Evolutionary conservation across 2,329 filamentous ascomycete genomes (phyloP), one percentile per base, ranked within the genome.

Genomic region (Cordyceps farinosa): DNA sequence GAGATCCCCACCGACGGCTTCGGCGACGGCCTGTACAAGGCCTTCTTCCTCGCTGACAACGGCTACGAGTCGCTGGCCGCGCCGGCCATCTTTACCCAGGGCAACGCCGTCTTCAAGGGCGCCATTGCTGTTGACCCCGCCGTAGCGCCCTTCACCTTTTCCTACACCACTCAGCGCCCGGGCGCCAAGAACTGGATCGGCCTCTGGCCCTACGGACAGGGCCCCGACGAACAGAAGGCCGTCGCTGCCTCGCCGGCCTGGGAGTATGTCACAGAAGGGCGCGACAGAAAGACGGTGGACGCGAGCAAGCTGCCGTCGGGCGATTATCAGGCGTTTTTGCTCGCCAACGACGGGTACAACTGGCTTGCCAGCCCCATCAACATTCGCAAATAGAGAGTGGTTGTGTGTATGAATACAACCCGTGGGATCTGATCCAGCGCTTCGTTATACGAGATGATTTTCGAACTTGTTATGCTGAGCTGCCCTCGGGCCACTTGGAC

Each of bases 101-200:
- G 61, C 47, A 57, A 63, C 36, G 61, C 61, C 45, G 53, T 52
- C 22, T 63, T 57, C 54, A 30, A 11, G 6, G 61, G 61, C 36
- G 61, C 10, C 13, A n/a, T 63, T 1, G 61, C 40, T n/a, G 40
- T 45, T 2, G 53, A 63, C 29, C 29, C 29, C 32, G 30, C 27
- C 9, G n/a, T 15, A 1, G 34, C 5, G 13, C 3, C 17, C 17
- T 58, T 63, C 10, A 44, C 53, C 9, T 45, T 63, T 30, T 45
- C 29, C 6, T 63, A 63, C 54, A 63, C 61, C 17, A 63, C 61
- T 9, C 47, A 52, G 45, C 27, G n/a, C 9, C 5, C 61, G 3
- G 48, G 6, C 7, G 38, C 34, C 38, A 45, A 63, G 27, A 63
- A 63, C 54, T 63, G 61, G 61, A 63, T 63, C 38, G 61, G 61